Conservation (phyloP, 495 filamentous ascomycete genomes). For the Trichocladium antarcticum region DNA sequence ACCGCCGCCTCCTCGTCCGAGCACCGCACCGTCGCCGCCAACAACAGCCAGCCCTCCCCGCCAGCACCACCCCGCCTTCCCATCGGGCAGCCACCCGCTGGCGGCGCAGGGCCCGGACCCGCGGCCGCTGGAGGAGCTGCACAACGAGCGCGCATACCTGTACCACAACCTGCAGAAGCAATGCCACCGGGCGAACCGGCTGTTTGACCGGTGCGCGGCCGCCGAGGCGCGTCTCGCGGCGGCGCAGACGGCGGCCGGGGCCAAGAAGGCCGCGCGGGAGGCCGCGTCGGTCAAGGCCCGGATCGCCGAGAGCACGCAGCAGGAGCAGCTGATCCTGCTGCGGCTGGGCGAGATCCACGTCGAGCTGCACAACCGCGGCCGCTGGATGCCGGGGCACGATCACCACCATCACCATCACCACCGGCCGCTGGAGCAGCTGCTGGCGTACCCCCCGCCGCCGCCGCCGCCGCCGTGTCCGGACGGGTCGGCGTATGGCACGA, state of each 20-base stretch:
- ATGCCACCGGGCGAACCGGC: slow-evolving; percentile 20
- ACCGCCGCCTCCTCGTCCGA: not conserved
- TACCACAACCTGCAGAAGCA: slow-evolving; percentile 29
- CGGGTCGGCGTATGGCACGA: too few relatives aligned
- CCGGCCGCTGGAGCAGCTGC: too few relatives aligned
- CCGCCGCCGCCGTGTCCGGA: too few relatives aligned
- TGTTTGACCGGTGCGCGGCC: slow-evolving; percentile 24
- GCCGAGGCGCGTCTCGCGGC: slow-evolving; percentile 17
- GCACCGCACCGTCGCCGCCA: not conserved
- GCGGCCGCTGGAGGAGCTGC: slow-evolving; percentile 27
- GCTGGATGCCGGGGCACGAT: slow-evolving; percentile 24
- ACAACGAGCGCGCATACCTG: slow-evolving; percentile 33
- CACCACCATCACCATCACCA: not conserved
- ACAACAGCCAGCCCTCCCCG: not conserved
- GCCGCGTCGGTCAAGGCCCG: slow-evolving; percentile 9
- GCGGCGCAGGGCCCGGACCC: slow-evolving; percentile 17
- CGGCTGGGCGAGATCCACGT: slow-evolving; percentile 35
- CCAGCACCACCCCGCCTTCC: not conserved
- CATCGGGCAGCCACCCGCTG: slow-evolving; percentile 1
- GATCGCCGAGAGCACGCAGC: slow-evolving; percentile 28
- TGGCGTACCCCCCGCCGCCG: too few relatives aligned
- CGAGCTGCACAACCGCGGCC: slow-evolving; percentile 32
- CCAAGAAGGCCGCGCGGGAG: slow-evolving; percentile 11
- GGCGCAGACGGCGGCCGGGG: not conserved
- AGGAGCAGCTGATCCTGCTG: slow-evolving; percentile 31